Conservation (phyloP, 768 basidiomycete species). For the Favolaschia claudopus region DNA sequence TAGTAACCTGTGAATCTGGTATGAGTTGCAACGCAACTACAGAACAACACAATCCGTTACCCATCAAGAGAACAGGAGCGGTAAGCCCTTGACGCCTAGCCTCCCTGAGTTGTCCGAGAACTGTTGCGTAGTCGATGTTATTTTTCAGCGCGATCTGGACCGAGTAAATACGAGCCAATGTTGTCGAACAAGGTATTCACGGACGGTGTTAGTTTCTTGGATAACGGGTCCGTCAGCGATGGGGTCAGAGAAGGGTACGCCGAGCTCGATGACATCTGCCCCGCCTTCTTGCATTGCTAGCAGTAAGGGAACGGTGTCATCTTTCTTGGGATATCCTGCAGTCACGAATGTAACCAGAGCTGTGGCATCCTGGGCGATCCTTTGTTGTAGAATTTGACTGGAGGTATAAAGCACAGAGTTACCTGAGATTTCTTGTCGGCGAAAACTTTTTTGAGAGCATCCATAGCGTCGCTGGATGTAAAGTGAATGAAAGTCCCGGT, state of each 20-base stretch:
- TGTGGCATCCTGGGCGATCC: constrained; percentile 53
- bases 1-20: constrained; percentile 79
- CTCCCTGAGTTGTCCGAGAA: constrained; percentile 77
- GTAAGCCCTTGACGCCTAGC: constrained; percentile 86
- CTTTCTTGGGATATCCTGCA: constrained; percentile 84
- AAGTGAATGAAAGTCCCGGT: neutral
- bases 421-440: constrained; percentile 68
- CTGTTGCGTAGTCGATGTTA: constrained; percentile 76
- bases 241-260: constrained; percentile 95
- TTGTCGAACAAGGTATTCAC: constrained; percentile 33
- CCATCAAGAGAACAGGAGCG: constrained; percentile 93
- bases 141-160: constrained; percentile 84
- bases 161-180: constrained; percentile 13
- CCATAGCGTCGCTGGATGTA: constrained; percentile 54
- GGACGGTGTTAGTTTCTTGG: constrained; percentile 91
- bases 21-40: constrained; percentile 6
- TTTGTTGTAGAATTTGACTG: neutral
- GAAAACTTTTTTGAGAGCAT: constrained; percentile 75
- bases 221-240: constrained; percentile 95
- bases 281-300: constrained; percentile 95
- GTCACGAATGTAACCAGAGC: constrained; percentile 91
- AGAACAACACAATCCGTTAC: constrained; percentile 46
- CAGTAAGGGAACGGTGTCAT: constrained; percentile 87
- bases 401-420: constrained; percentile 3
- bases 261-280: constrained; percentile 93